phyloP scores from a whole-genome alignment of 495 filamentous ascomycete species.

The Lophiotrema nucula region DNA sequence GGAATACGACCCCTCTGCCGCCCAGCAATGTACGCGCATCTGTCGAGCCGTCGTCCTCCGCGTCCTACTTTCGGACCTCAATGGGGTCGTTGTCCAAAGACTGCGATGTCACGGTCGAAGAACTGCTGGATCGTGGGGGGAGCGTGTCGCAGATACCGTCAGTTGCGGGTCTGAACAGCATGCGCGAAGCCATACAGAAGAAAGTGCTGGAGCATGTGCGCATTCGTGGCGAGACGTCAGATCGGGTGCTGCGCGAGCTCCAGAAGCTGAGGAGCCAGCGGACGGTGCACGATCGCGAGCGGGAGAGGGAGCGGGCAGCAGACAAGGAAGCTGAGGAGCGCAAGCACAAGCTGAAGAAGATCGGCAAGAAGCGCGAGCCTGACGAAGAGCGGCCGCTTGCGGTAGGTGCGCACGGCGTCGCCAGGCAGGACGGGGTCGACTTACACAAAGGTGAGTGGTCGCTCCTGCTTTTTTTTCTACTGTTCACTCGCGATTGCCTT shows the following conservation, averaged over 20 bases:
- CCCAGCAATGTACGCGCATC: slow-evolving; percentile 23
- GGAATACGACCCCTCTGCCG: slow-evolving; percentile 39
- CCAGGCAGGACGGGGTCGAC: slow-evolving; percentile 45
- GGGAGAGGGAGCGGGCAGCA: slow-evolving; percentile 24
- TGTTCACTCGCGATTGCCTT: too few relatives aligned
- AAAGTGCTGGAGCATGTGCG: slow-evolving; percentile 22
- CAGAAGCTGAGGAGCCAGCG: slow-evolving; percentile 63
- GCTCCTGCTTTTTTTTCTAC: neutral
- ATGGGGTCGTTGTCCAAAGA: slow-evolving; percentile 19
- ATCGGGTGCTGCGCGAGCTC: slow-evolving; percentile 74
- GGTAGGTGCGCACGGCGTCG: slow-evolving; percentile 44
- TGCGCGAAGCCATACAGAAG: slow-evolving; percentile 32
- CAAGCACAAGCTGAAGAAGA: slow-evolving; percentile 35
- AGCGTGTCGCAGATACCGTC: slow-evolving; percentile 29
- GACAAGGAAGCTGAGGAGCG: slow-evolving; percentile 37
- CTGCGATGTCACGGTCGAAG: slow-evolving; percentile 32
- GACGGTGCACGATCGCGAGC: slow-evolving; percentile 35
- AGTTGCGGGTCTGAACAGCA: slow-evolving; percentile 22
- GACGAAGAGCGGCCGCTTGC: slow-evolving; percentile 40
- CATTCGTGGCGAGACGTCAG: slow-evolving; percentile 34
- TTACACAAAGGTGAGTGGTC: slow-evolving; percentile 38
- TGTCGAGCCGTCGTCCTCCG: slow-evolving; percentile 27
- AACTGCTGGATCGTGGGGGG: slow-evolving; percentile 29
- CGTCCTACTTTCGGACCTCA: slow-evolving; percentile 28
- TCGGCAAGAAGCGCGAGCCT: slow-evolving; percentile 37